phyloP scores from a whole-genome alignment of 2,329 filamentous ascomycete species.

The Colletotrichum plurivorum region DNA sequence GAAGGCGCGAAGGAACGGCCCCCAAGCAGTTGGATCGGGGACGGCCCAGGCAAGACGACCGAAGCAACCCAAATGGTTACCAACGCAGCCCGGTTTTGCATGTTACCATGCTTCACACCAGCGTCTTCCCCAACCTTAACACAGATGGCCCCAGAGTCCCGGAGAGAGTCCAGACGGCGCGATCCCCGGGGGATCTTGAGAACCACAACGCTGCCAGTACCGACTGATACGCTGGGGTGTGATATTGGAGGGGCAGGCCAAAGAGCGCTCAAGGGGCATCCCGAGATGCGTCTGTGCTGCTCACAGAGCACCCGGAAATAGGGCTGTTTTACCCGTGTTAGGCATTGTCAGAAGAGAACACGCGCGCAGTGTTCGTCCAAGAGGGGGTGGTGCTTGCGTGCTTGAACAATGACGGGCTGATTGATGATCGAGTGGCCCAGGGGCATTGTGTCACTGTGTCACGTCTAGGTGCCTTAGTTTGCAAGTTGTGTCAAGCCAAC shows the following conservation, averaged over 20 bases:
- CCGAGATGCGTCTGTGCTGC: slow-evolving; percentile 24
- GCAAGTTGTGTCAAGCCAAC: not conserved
- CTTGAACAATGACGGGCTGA: not conserved
- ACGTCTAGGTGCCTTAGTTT: not conserved
- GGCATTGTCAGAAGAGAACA: slow-evolving; percentile 8
- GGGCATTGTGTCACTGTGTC: slow-evolving; percentile 13
- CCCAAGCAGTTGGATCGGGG: not conserved
- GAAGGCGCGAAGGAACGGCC: not conserved
- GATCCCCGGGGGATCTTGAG: not conserved
- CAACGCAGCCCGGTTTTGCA: not conserved
- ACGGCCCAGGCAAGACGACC: not conserved
- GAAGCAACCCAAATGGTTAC: slow-evolving; percentile 7
- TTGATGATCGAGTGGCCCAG: not conserved
- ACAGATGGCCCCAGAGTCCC: not conserved
- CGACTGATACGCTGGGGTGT: slow-evolving; percentile 8
- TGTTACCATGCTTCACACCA: not conserved
- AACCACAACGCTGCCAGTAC: not conserved
- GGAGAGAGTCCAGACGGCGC: not conserved
- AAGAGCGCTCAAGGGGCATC: slow-evolving; percentile 10
- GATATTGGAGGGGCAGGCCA: slow-evolving; percentile 5
- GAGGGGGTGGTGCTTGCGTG: not conserved
- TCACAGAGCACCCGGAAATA: not conserved
- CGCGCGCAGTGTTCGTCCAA: slow-evolving; percentile 4
- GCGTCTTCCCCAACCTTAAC: slow-evolving; percentile 7
- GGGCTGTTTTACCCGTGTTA: slow-evolving; percentile 9